phyloP scores from a whole-genome alignment of 75 land plant species.

The Cupressus sempervirens region DNA sequence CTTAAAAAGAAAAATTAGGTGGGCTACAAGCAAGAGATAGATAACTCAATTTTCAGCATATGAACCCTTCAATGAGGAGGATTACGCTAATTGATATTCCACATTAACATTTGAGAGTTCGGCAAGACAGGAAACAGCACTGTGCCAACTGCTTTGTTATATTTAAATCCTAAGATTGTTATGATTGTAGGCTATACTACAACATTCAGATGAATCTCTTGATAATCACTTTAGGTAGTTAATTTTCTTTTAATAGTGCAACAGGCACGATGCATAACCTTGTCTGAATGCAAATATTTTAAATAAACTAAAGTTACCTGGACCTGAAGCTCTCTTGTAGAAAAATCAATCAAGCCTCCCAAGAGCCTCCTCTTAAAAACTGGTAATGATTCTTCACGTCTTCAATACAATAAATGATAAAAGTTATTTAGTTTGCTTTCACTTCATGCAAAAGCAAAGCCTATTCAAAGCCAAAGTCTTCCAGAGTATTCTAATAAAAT shows the following conservation, averaged over 20 bases:
- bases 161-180: not conserved
- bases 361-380: constrained; percentile 89
- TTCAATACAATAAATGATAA: constrained; percentile 25
- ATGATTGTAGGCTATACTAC: not conserved
- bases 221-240: not conserved
- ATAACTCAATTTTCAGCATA: not conserved
- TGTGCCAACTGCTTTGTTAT: not conserved
- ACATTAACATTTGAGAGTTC: not conserved
- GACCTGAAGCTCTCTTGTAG: constrained; percentile 86
- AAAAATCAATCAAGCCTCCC: constrained; percentile 87
- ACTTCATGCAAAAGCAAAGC: not conserved
- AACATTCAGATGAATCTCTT: not conserved
- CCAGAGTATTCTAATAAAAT: not conserved
- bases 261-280: not conserved
- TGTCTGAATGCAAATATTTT: not conserved
- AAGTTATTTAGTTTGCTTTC: not conserved
- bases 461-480: not conserved
- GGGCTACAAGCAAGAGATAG: not conserved
- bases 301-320: constrained; percentile 57
- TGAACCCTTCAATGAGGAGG: not conserved
- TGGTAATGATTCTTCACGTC: constrained; percentile 95
- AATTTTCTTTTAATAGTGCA: not conserved
- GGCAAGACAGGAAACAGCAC: not conserved
- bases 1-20: not conserved
- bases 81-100: not conserved